Base-by-base conservation (phyloP, 1,139 yeast genomes). In the Debaryomyces nepalensis region DNA sequence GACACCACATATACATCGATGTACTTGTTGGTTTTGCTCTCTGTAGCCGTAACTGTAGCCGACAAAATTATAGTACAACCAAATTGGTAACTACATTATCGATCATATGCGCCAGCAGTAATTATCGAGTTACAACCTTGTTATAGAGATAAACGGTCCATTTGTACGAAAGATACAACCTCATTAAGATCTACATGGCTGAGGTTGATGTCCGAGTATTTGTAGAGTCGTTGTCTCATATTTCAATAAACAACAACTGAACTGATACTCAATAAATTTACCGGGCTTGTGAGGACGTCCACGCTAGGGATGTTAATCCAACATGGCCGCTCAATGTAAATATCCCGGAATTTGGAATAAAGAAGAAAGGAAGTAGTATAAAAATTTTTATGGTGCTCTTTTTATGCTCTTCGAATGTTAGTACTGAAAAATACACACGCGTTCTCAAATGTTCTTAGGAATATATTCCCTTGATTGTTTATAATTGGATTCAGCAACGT, bases 241-340 rank as follows among this genome's bases (percentile, higher is more conserved):
- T 34, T 26, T 29, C 43, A 47, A 48, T 50, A 48, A 54, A 48
- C 44, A 57, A 52, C 54, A 57, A 62, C 67, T 56, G 67, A 63
- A 63, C 66, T 53, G 51, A 53, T 50, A 47, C 49, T 55, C 61
- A 52, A 40, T 48, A 45, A 37, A 52, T 65, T 56, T 66, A 32
- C 61, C 70, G 58, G 69, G 70, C 59, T 61, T 64, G 70, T 63
- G 70, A 61, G 70, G 55, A 64, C 66, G 64, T 48, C 58, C 64
- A 61, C 64, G 60, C 66, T 63, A 60, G 66, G 64, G 58, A 44
- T 38, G 14, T 27, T 2, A 30, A 41, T 45, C 61, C 66, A 44
- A 64, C 66, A 59, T 59, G 64, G 46, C 50, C 67, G 65, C 58
- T 61, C 67, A 60, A 42, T 59, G 61, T 57, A 61, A 58, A 52